Percentiles rank a stretch among this genome's conserved stretches.
Evolutionary conservation across 2,329 filamentous ascomycete genomes (phyloP).

Genomic region (Colletotrichum euphorbiae): DNA sequence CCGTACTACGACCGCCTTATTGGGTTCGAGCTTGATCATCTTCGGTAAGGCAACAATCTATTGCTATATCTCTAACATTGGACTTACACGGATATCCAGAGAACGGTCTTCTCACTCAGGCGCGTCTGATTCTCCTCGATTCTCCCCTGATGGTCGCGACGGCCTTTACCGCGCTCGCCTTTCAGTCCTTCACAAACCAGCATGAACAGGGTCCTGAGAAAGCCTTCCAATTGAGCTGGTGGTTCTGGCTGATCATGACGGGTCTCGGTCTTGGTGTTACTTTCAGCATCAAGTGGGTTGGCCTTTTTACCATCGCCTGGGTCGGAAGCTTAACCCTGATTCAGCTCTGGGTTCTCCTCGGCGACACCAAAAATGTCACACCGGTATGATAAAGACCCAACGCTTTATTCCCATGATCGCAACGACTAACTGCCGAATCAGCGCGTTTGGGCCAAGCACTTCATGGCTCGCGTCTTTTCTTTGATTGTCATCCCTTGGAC

Average conservation of each 20-base stretch:
- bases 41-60: conserved; percentile 74
- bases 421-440: conserved; percentile 46
- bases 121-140: conserved; percentile 94
- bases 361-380: conserved; percentile 87
- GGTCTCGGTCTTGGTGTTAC: conserved; percentile 91
- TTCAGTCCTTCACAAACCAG: conserved; percentile 94
- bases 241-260: conserved; percentile 94
- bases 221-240: conserved; percentile 92
- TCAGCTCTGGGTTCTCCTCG: conserved; percentile 95
- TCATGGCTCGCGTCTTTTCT: conserved; percentile 90
- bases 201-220: conserved; percentile 91
- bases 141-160: conserved; percentile 95
- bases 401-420: too few species aligned
- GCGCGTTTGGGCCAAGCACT: conserved; percentile 92
- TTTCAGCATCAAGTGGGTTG: conserved; percentile 98
- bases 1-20: conserved; percentile 82
- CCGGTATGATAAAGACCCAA: conserved; percentile 61
- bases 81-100: conserved; percentile 65
- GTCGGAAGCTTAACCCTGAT: conserved; percentile 90
- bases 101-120: conserved; percentile 95
- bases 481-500: conserved; percentile 87
- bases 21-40: conserved; percentile 88
- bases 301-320: conserved; percentile 98
- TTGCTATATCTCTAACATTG: not conserved
- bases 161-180: conserved; percentile 89